Conservation (phyloP, 257 asterid species). For the Ilex asprella region DNA sequence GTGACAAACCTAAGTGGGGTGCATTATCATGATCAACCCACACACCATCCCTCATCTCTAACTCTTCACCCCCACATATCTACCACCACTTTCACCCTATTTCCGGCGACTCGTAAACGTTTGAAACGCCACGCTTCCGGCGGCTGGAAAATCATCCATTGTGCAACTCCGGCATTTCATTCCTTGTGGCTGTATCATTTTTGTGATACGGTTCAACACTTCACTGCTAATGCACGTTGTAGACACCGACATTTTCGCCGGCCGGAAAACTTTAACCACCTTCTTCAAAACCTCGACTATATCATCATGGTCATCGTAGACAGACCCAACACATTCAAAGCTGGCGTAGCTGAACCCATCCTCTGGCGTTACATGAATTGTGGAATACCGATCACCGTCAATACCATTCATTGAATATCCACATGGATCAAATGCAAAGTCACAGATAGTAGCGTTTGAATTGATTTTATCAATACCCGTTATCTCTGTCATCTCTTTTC, state of each 20-base stretch:
- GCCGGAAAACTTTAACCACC: conserved; percentile 69
- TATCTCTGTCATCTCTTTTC: conserved; percentile 66
- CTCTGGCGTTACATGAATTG: conserved; percentile 96
- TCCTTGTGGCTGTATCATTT: conserved; percentile 63
- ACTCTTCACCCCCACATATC: conserved; percentile 13
- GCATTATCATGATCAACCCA: conserved; percentile 70
- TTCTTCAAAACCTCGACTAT: conserved; percentile 37
- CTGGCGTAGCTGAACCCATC: conserved; percentile 96
- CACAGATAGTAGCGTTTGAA: conserved; percentile 56
- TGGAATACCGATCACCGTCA: conserved; percentile 69
- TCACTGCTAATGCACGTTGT: conserved; percentile 48
- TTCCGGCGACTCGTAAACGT: conserved; percentile 51
- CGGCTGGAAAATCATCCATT: conserved; percentile 55
- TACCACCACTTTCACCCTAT: conserved; percentile 13
- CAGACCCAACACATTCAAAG: conserved; percentile 65
- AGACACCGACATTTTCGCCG: conserved; percentile 60
- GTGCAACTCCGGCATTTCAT: conserved; percentile 68
- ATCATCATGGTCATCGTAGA: conserved; percentile 24
- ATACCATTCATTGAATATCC: conserved; percentile 95
- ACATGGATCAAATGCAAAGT: conserved; percentile 87
- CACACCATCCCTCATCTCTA: conserved; percentile 29
- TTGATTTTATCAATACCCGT: conserved; percentile 58
- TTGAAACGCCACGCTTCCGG: conserved; percentile 64
- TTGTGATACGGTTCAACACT: conserved; percentile 48
- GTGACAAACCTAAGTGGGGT: conserved; percentile 81